phyloP scores from a whole-genome alignment of 257 asterid species.

The Penstemon barbatus region DNA sequence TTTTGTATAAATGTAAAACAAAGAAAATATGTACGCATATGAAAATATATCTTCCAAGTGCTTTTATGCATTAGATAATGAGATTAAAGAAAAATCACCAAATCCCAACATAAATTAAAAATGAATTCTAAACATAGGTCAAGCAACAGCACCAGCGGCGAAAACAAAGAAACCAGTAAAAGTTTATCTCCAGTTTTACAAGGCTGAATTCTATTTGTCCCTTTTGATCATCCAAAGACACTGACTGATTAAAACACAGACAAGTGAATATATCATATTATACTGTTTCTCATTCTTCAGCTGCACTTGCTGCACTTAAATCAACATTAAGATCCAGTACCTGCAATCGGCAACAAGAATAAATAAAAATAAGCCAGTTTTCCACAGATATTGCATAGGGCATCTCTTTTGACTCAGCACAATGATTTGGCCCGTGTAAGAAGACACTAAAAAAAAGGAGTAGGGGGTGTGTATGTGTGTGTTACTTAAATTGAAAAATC shows the following conservation, averaged over 20 bases:
- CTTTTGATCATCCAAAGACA: slow-evolving; percentile 15
- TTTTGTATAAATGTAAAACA: too few relatives aligned
- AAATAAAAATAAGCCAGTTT: neutral
- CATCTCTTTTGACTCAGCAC: too few relatives aligned
- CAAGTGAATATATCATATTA: slow-evolving; percentile 16
- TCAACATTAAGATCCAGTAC: slow-evolving; percentile 60
- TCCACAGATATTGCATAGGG: too few relatives aligned
- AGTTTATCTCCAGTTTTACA: slow-evolving; percentile 26
- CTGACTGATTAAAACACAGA: slow-evolving; percentile 20
- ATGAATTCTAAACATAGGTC: slow-evolving; percentile 5
- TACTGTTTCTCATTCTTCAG: slow-evolving; percentile 46
- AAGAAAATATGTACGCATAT: too few relatives aligned
- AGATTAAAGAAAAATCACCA: neutral
- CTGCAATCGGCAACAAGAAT: slow-evolving; percentile 23
- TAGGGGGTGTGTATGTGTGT: too few relatives aligned
- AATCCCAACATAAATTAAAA: slow-evolving; percentile 17
- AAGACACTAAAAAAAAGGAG: too few relatives aligned
- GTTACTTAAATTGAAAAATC: too few relatives aligned
- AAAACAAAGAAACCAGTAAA: slow-evolving; percentile 14
- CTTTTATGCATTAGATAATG: neutral
- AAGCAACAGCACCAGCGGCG: slow-evolving; percentile 25
- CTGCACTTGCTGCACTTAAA: slow-evolving; percentile 62
- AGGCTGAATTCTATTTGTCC: slow-evolving; percentile 24
- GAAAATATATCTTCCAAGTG: too few relatives aligned
- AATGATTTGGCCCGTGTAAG: too few relatives aligned